Percentiles rank a stretch among this genome's conserved stretches.
Evolutionary conservation across 139 green algal species (phyloP).

Genomic region (Eudorina sp.): DNA sequence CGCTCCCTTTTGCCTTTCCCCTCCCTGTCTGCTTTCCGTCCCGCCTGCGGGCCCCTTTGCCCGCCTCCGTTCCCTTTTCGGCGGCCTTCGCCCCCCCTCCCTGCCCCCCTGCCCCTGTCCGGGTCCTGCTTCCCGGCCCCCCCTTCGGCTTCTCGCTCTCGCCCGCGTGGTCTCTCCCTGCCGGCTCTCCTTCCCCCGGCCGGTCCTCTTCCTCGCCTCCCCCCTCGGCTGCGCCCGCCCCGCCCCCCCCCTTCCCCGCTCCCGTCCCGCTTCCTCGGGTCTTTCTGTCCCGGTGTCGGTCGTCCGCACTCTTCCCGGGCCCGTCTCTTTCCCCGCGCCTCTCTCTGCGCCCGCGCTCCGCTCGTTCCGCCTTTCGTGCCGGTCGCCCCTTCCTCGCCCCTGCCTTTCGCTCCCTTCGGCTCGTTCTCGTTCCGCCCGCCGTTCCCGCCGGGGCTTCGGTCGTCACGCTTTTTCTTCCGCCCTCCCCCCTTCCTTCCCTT

Average conservation of each 20-base stretch:
- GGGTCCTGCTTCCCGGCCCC: background rate
- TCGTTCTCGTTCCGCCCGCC: background rate
- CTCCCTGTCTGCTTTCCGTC: background rate
- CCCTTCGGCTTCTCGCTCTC: background rate
- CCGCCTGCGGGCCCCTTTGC: background rate
- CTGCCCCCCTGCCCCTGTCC: background rate
- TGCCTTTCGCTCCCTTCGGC: background rate
- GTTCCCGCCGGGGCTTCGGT: background rate
- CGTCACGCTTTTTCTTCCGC: background rate
- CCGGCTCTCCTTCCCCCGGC: background rate
- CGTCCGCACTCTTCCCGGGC: background rate
- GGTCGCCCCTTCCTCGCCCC: background rate
- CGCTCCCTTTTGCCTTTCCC: background rate
- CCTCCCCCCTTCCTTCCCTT: background rate
- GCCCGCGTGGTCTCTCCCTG: background rate
- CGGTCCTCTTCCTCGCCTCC: background rate
- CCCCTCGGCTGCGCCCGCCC: background rate
- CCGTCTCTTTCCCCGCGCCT: background rate
- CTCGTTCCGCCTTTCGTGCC: background rate
- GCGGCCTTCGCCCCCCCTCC: background rate
- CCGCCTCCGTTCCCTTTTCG: background rate
- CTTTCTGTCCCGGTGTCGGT: background rate
- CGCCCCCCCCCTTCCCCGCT: background rate
- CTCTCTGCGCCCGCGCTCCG: background rate
- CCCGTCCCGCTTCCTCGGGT: background rate